Base-by-base conservation (phyloP, 768 basidiomycete genomes). In the Rossbeevera mucosa region DNA sequence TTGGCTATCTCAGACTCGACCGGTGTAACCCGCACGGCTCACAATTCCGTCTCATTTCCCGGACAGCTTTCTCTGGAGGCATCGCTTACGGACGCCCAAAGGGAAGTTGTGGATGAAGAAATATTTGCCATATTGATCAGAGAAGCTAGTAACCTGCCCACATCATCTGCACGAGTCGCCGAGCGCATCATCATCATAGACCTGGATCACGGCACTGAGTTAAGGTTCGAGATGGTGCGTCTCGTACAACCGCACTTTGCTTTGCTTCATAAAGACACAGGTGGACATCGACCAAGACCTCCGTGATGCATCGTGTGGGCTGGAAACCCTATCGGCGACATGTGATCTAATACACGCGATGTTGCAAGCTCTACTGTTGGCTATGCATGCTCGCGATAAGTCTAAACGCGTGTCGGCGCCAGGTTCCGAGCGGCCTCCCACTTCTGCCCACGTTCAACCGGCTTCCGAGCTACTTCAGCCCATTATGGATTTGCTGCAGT, bases 401-500 rank as follows among this genome's bases (percentile, higher is more conserved):
- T 55, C 60, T 5, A 67, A 64, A 44, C 76, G 77, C 16, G 64
- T 74, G n/a, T 64, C 60, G 20, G 56, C 53, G 41, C 56, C 66
- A 0, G 65, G 65, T 40, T 54, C 64, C 28, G 52, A 59, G 12
- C 67, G 62, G 6, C 69, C 72, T 47, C n/a, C 33, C 33, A n/a
- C 33, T n/a, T 5, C 33, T 8, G 33, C 33, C 7, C 43, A 25
- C 22, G 25, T n/a, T 5, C 54, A 52, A 28, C 53, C 59, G 7
- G 46, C 73, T n/a, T 78, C 80, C 14, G 73, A 75, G 2, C 67
- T 91, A 31, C 75, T 93, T 14, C 86, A 84, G 36, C 87, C 87
- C 0, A 73, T 91, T 55, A 83, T 91, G 54, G 88, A 91, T 63
- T 59, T 91, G 26, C 68, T 92, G 38, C 91, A 91, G 67, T 93